Evolutionary conservation across 2,329 filamentous ascomycete species (phyloP), one percentile per base, ranked within the genome.

Genomic region (Dactylellina parvicollis): DNA sequence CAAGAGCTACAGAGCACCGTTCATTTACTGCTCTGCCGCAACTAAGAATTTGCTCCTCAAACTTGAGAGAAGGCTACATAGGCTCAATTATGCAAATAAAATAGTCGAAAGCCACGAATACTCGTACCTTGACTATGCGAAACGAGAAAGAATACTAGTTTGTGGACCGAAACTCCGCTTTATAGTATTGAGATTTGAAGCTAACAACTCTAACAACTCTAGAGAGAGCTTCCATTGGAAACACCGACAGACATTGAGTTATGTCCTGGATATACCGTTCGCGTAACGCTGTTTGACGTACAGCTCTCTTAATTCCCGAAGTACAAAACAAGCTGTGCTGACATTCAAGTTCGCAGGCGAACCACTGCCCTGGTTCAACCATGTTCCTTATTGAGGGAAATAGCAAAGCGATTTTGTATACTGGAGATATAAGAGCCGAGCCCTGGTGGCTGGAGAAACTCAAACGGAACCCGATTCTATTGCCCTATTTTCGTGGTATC

Each of bases 331-430:
- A 26, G 4, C 1, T 2, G 18, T 7, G 14, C 12, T 36, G 3
- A 38, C 26, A n/a, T n/a, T 28, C 12, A 50, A 30, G 7, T 46
- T 18, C 12, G 10, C n/a, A 79, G 78, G 79, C 94, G 0, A 97
- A 98, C 77, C 94, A 97, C 79, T 98, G 94, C 77, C 86, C 90
- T 0, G 93, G 94, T 0, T 89, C 92, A 16, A 92, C 95, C 16
- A 96, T 96, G 92, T 97, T 97, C 78, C 83, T 97, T 16, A 90
- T 97, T 26, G 91, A 97, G 81, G 88, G 87, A 1, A 81, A 86
- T 59, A 85, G 84, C 0, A 91, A 88, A 73, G 89, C 92, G 0
- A 85, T 96, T 1, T 82, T 97, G 0, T 98, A 97, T 78, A 96
- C 93, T 0, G 93, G 93, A 3, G 94, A 97, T 78, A 88, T 96